phyloP scores from a whole-genome alignment of 2,329 filamentous ascomycete genomes.

The Claviceps sp. region DNA sequence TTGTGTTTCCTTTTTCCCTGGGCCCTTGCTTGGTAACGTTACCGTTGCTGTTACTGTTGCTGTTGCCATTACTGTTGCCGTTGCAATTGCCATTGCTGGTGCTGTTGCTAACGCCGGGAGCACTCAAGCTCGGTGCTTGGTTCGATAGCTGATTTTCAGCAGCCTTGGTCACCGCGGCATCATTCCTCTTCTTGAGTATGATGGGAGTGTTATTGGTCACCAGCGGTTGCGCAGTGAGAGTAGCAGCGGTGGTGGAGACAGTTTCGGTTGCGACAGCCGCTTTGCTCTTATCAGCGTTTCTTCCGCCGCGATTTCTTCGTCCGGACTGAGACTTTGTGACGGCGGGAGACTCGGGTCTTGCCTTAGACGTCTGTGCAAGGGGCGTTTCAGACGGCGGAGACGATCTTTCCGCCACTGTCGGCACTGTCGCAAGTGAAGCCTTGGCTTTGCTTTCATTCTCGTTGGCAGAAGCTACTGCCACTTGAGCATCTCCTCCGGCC shows the following conservation, averaged over 20 bases:
- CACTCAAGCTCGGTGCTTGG: slow-evolving; percentile 1
- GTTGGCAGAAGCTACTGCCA: slow-evolving; percentile 18
- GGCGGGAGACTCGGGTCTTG: slow-evolving; percentile 9
- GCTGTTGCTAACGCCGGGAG: slow-evolving; percentile 4
- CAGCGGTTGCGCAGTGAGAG: slow-evolving; percentile 11
- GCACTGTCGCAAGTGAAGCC: slow-evolving; percentile 9
- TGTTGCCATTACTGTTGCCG: background rate
- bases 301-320: slow-evolving; percentile 23
- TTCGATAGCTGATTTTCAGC: slow-evolving; percentile 5
- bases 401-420: background rate
- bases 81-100: background rate
- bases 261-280: slow-evolving; percentile 14
- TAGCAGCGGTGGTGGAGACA: slow-evolving; percentile 7
- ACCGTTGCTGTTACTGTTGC: slow-evolving; percentile 3
- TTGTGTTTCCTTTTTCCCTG: slow-evolving; percentile 9
- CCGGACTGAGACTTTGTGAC: slow-evolving; percentile 15
- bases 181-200: slow-evolving; percentile 29
- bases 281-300: slow-evolving; percentile 26
- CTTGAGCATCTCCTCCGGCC: slow-evolving; percentile 34
- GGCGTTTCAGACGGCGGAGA: slow-evolving; percentile 8
- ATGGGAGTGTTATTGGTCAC: slow-evolving; percentile 22
- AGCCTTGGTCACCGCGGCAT: slow-evolving; percentile 12
- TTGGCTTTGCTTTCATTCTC: slow-evolving; percentile 11
- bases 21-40: slow-evolving; percentile 7
- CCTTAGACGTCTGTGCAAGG: slow-evolving; percentile 10